These are phyloP conservation scores for Vigna angularis DNA, from an alignment of 306 rosid genomes.

Conservation along the genomic window DNA sequence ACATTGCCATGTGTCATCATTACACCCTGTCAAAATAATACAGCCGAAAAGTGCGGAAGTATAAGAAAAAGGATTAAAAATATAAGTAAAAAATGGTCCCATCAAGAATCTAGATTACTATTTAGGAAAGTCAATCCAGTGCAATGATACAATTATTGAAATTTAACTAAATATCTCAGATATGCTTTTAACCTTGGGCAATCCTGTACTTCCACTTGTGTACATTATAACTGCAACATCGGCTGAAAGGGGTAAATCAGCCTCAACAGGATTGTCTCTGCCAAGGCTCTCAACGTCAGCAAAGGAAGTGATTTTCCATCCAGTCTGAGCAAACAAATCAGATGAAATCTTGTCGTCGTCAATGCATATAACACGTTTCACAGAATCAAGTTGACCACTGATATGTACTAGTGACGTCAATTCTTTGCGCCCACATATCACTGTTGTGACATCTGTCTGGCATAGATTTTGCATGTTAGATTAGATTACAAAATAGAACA, in stretches of 20 bases:
- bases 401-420: slow-evolving; percentile 69
- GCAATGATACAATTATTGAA: slow-evolving; percentile 12
- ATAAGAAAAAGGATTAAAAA: neutral
- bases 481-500: neutral
- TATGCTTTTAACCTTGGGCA: slow-evolving; percentile 82
- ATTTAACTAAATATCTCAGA: slow-evolving; percentile 27
- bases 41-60: neutral
- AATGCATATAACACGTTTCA: slow-evolving; percentile 83
- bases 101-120: neutral
- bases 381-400: slow-evolving; percentile 80
- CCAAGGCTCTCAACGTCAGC: slow-evolving; percentile 76
- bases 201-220: slow-evolving; percentile 98
- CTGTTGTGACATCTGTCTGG: slow-evolving; percentile 94
- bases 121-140: slow-evolving; percentile 34
- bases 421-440: slow-evolving; percentile 90
- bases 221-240: slow-evolving; percentile 98
- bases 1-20: slow-evolving; percentile 98
- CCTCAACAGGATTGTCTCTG: slow-evolving; percentile 62
- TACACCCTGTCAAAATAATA: slow-evolving; percentile 73
- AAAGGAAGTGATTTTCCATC: slow-evolving; percentile 72
- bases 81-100: neutral
- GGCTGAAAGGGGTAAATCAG: slow-evolving; percentile 82
- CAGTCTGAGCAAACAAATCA: slow-evolving; percentile 54
- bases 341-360: slow-evolving; percentile 67
- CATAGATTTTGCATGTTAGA: slow-evolving; percentile 36